Conservation (phyloP, 2,329 filamentous ascomycete species). For the Fusarium verrucosum region DNA sequence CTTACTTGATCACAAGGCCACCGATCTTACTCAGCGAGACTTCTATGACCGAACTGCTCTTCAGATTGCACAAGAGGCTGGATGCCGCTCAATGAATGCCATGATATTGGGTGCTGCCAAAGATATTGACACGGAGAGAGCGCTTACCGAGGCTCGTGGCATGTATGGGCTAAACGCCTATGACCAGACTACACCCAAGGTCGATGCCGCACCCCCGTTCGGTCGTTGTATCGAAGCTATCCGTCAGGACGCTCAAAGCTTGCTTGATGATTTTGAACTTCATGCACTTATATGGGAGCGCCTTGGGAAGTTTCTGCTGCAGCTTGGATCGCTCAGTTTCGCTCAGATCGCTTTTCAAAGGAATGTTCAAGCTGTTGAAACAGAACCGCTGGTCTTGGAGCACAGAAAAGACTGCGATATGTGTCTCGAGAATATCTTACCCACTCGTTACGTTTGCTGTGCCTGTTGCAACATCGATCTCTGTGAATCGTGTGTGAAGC, state of each 20-base stretch:
- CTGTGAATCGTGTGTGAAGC: slow-evolving; percentile 3
- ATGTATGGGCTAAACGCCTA: slow-evolving; percentile 25
- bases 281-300: slow-evolving; percentile 15
- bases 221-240: slow-evolving; percentile 11
- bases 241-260: slow-evolving; percentile 3
- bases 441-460: slow-evolving; percentile 11
- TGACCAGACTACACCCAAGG: slow-evolving; percentile 5
- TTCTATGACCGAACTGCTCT: slow-evolving; percentile 14
- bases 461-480: slow-evolving; percentile 18
- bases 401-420: slow-evolving; percentile 17
- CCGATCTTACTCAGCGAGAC: slow-evolving; percentile 25
- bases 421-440: slow-evolving; percentile 12
- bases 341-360: slow-evolving; percentile 21
- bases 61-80: slow-evolving; percentile 21
- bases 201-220: neutral
- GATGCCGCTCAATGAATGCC: slow-evolving; percentile 7
- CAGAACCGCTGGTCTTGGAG: slow-evolving; percentile 9
- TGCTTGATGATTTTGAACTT: slow-evolving; percentile 13
- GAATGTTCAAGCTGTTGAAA: slow-evolving; percentile 8
- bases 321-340: slow-evolving; percentile 17
- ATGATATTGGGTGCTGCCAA: slow-evolving; percentile 19
- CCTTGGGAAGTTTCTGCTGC: slow-evolving; percentile 23
- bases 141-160: slow-evolving; percentile 19
- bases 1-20: slow-evolving; percentile 12
- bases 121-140: neutral